These are phyloP conservation scores for Candida tammaniensis DNA, from an alignment of 805 yeast species.

Conservation along the genomic window DNA sequence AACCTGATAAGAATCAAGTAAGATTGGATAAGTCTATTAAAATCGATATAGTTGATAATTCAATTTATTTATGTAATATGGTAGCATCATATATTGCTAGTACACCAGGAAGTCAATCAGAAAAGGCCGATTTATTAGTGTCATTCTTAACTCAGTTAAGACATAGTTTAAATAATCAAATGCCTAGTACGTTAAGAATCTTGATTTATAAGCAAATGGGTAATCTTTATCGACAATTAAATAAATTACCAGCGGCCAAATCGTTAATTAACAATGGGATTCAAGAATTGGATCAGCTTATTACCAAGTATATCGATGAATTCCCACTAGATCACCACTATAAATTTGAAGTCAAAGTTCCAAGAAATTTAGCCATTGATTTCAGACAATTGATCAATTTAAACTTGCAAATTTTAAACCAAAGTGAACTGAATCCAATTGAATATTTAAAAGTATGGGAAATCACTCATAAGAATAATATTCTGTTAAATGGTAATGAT, in stretches of 20 bases:
- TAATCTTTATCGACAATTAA: conserved; percentile 21
- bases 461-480: conserved; percentile 6
- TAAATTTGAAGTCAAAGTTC: conserved; percentile 13
- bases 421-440: conserved; percentile 3
- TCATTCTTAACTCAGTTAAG: conserved; percentile 24
- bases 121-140: conserved; percentile 23
- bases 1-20: conserved; percentile 3
- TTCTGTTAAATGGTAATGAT: conserved; percentile 20
- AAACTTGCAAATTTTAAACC: conserved; percentile 14
- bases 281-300: conserved; percentile 8
- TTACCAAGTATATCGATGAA: conserved; percentile 12
- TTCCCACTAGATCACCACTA: conserved; percentile 16
- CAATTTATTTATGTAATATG: conserved; percentile 23
- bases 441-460: conserved; percentile 13
- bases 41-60: conserved; percentile 9
- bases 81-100: conserved; percentile 23
- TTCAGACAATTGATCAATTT: conserved; percentile 17
- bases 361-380: conserved; percentile 18
- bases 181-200: conserved; percentile 21
- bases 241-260: conserved; percentile 20
- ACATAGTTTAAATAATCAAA: conserved; percentile 16
- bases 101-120: conserved; percentile 13
- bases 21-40: neutral
- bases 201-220: conserved; percentile 29
- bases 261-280: conserved; percentile 25